Evolutionary conservation across 768 basidiomycete species (phyloP), one percentile per base, ranked within the genome.

Genomic region (Pleurotus cornucopiae): DNA sequence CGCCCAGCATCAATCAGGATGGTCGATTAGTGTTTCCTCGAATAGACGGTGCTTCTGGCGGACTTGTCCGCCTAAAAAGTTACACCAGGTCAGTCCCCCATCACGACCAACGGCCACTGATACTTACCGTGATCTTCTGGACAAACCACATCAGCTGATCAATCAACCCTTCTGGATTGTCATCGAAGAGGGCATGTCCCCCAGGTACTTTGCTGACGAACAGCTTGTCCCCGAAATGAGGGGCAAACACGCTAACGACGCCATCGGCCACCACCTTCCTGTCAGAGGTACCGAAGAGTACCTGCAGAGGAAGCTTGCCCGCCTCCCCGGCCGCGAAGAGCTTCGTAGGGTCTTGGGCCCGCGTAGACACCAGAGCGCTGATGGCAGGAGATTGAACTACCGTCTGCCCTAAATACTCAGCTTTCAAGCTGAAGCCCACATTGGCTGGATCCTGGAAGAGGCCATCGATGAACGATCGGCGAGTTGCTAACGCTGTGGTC

Each of bases 121-220:
- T 18, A 40, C 53, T 44, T 25, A 44, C 53, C 13, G 21, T 23
- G 7, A 57, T 53, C 11, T 41, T 48, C 11, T 18, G 16, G 11
- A 46, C 23, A 43, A 60, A 60, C 52, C 39, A n/a, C 12, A 21
- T 49, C 44, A 60, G 25, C 16, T 37, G 25, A 43, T 55, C 46
- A n/a, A 69, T 59, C 46, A 69, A 61, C 38, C 69, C 68, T 13
- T 66, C 60, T 48, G 59, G 59, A 45, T 66, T 58, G 41, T 73
- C 72, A 38, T 70, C 64, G 54, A 71, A 72, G 12, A 69, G 34
- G 0, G 68, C 64, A 55, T 76, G 74, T 18, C 68, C 62, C 20
- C 68, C 68, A 11, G 11, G 16, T 20, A 53, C 25, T 25, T 43
- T 21, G 1, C 16, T 14, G 12, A 40, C 37, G n/a, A 18, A n/a